Base-by-base conservation (phyloP, 2,329 filamentous ascomycete species). In the Emmonsiellopsis sp. region DNA sequence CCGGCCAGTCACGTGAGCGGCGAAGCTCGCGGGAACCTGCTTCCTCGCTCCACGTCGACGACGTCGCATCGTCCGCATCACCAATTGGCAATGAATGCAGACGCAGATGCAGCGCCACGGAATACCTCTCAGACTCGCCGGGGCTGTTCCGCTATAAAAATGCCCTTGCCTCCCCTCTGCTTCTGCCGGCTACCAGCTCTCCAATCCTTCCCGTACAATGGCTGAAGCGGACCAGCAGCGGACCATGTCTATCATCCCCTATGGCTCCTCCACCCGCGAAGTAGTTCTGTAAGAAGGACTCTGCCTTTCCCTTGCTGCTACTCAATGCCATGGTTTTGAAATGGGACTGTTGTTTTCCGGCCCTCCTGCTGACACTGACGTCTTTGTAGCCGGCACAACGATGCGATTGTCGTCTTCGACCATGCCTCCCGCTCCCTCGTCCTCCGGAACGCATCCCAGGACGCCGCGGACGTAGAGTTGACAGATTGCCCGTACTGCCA, bases 321-420 rank as follows among this genome's bases (percentile, higher is more conserved):
- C 13, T 45, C 13, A 50, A 40, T 48, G 27, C 42, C 42, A 32
- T 42, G 34, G 10, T 34, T 50, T 50, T 21, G 39, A 37, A 48
- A 6, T 7, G 6, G 5, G 11, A 6, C 21, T 51, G 9, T 32
- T 7, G 3, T 17, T 32, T 42, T 17, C 13, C 17, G 6, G 33
- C 5, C 13, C 7, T 21, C 17, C 32, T 27, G 49, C 60, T 63
- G 54, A 64, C 36, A 33, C 21, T 44, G 33, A 50, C 42, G 42
- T 42, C 47, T 45, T 42, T 47, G 47, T 63, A 97, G 93, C 51
- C 93, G 92, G 57, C 90, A 96, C 69, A 87, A 88, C 65, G 89
- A 95, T 72, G 86, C 91, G 21, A 84, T 98, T 54, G 93, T 98
- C 44, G 84, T 97, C 39, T 91, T 88, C 65, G 92, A 98, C 71